Percentiles rank a stretch among this genome's conserved stretches.
Conservation (phyloP, 129 eudicot genomes). For the Heracleum sosnowskyi region DNA sequence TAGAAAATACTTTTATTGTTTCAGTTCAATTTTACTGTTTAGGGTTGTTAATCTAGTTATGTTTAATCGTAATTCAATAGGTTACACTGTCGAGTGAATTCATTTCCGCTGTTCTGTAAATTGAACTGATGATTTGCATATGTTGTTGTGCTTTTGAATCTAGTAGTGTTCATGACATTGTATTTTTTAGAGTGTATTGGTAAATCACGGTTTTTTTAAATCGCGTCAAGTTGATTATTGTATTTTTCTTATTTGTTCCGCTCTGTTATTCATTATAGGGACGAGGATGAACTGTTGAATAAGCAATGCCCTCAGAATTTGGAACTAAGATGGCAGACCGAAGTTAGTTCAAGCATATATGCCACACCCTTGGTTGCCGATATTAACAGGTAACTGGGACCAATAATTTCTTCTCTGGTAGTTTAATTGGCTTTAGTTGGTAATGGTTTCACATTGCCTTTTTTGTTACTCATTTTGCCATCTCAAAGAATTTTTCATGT, state of each 20-base stretch:
- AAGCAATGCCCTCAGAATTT: conserved; percentile 93
- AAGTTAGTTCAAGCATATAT: conserved; percentile 98
- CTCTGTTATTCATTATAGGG: conserved; percentile 23
- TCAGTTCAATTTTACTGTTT: not conserved
- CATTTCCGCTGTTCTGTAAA: no score
- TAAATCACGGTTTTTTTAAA: not conserved
- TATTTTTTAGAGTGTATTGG: no score
- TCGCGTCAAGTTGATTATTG: not conserved
- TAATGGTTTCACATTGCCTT: not conserved
- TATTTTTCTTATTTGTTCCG: not conserved
- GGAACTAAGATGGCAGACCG: conserved; percentile 98
- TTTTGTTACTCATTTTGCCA: not conserved
- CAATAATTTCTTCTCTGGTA: no score
- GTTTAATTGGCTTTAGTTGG: not conserved
- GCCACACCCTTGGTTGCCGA: conserved; percentile 92
- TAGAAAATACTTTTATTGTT: no score
- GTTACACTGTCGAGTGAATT: no score
- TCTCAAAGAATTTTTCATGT: not conserved
- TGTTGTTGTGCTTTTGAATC: no score
- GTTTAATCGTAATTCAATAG: not conserved
- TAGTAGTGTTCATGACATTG: no score
- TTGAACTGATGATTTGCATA: no score
- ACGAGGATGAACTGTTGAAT: conserved; percentile 79
- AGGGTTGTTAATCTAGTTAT: not conserved
- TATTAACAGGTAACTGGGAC: conserved; percentile 66